Evolutionary conservation across 306 rosid species (phyloP), one percentile per base, ranked within the genome.

Genomic region (Quercus mongolica): DNA sequence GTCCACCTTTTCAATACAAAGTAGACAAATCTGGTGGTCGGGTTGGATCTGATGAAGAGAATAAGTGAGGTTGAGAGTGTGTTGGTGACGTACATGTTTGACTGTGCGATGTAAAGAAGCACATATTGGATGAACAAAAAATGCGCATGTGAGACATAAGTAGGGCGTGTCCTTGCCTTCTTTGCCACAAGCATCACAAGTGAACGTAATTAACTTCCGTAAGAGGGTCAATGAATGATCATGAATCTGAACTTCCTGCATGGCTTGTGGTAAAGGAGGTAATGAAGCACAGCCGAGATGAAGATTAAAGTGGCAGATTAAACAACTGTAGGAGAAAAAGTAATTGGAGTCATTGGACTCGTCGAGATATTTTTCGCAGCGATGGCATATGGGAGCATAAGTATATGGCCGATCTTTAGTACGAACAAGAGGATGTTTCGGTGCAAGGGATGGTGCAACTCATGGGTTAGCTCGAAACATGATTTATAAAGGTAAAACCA

Each of bases 281-380:
- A 62, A 5, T 4, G 69, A 62, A 25, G 38, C 35, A 33, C 69
- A 28, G 5, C 1, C 1, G 14, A 14, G 9, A 5, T 14, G 20
- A 30, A 63, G 69, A 0, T 14, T 0, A 0, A 63, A 26, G 0
- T 1, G 1, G 19, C 41, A 28, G 41, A 0, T 0, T 26, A 33
- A 14, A 63, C 69, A 61, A 1, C 0, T 0, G 28, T 25, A 63
- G 0, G 0, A 0, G 41, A 4, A 5, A 7, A 0, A 0, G 44
- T 10, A 6, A 21, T 21, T 21, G 41, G 8, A 33, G 0, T 0
- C 0, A 21, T 21, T 21, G 41, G 8, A 33, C 0, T 0, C 0
- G 38, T 5, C 0, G 3, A 4, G 1, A 25, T 5, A 1, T 13
- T 0, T 0, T 25, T 10, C 0, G 69, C 69, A 28, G 4, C 0